Conservation (phyloP, 768 basidiomycete species). For the Pulveroboletus ravenelii region DNA sequence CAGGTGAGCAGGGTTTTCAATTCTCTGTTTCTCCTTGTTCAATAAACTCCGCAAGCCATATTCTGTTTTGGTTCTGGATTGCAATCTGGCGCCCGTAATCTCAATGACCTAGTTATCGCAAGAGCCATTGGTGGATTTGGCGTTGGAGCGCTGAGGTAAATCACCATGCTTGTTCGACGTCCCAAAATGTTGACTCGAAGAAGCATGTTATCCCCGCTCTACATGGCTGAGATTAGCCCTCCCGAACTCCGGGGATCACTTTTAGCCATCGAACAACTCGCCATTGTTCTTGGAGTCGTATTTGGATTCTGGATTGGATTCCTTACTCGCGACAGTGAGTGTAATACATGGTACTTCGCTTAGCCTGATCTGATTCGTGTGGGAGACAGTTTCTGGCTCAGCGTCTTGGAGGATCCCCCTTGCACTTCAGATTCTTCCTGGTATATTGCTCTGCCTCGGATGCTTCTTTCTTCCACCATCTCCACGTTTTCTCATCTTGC, state of each 20-base stretch:
- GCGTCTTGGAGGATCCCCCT: conserved; percentile 77
- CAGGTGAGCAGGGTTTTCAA: conserved; percentile 41
- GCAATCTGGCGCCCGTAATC: conserved; percentile 55
- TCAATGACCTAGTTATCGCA: conserved; percentile 59
- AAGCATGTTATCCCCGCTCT: conserved; percentile 76
- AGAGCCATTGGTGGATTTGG: conserved; percentile 75
- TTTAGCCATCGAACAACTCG: conserved; percentile 73
- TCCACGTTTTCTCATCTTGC: conserved; percentile 42
- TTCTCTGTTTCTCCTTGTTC: neutral
- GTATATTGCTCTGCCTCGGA: conserved; percentile 59
- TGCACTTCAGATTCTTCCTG: conserved; percentile 66
- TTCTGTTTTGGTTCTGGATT: conserved; percentile 71
- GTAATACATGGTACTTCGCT: neutral
- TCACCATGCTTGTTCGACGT: conserved; percentile 8
- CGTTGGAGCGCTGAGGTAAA: conserved; percentile 68
- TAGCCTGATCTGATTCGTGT: neutral
- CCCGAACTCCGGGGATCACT: conserved; percentile 77
- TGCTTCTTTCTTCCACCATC: conserved; percentile 47
- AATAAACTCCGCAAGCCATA: conserved; percentile 39
- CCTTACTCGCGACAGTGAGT: conserved; percentile 58
- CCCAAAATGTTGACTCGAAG: conserved; percentile 1
- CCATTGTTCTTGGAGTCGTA: conserved; percentile 78
- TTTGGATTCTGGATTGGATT: conserved; percentile 83
- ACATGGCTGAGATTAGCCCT: conserved; percentile 82
- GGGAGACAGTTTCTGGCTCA: conserved; percentile 48